Evolutionary conservation across 345 rosid genomes (phyloP).

Genomic region (Eutrema japonicum): DNA sequence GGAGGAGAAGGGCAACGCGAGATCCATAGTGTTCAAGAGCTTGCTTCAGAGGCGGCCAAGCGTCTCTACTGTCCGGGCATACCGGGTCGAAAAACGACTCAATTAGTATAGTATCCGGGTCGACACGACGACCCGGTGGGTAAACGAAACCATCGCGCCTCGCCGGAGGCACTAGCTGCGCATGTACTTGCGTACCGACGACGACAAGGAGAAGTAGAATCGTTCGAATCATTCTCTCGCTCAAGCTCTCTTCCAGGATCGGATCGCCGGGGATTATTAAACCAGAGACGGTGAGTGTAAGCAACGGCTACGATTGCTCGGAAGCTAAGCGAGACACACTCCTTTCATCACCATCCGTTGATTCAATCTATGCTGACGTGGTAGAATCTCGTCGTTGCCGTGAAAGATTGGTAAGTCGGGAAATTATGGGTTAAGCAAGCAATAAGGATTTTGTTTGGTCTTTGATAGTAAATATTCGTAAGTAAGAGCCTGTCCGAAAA

Average conservation of each 20-base stretch:
- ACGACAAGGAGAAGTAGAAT: neutral
- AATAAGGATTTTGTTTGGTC: neutral
- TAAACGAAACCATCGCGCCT: constrained; percentile 43
- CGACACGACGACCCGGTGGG: constrained; percentile 32
- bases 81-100: constrained; percentile 46
- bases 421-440: neutral
- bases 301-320: constrained; percentile 37
- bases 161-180: constrained; percentile 42
- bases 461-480: neutral
- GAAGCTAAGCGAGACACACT: constrained; percentile 27
- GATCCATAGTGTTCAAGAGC: constrained; percentile 42
- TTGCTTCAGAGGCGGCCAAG: constrained; percentile 40
- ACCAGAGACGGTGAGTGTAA: neutral
- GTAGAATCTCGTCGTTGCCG: neutral
- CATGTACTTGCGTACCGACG: constrained; percentile 1
- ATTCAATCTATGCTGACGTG: constrained; percentile 22
- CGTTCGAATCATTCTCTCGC: constrained; percentile 35
- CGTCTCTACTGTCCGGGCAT: constrained; percentile 43
- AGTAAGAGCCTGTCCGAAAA: neutral
- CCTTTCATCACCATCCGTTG: constrained; percentile 19
- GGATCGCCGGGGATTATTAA: constrained; percentile 1
- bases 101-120: constrained; percentile 41
- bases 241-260: constrained; percentile 7
- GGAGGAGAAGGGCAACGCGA: constrained; percentile 39
- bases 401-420: neutral